Percentiles rank a stretch among this genome's conserved stretches.
Conservation (phyloP, 495 filamentous ascomycete genomes). For the Chaetomidium leptoderma region DNA sequence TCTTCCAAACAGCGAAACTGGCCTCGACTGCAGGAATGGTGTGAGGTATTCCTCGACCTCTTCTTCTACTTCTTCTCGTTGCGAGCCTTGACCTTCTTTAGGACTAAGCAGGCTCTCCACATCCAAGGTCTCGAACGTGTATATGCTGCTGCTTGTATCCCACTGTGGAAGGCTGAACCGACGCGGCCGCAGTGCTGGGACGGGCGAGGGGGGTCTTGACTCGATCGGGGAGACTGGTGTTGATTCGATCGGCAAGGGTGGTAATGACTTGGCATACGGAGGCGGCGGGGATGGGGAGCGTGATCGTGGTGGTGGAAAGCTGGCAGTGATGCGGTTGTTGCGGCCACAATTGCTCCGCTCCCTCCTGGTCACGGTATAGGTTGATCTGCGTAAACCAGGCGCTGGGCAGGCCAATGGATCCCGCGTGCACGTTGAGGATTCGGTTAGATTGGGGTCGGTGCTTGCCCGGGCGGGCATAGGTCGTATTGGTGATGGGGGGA, state of each 20-base stretch:
- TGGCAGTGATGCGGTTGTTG: neutral
- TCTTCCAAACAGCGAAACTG: neutral
- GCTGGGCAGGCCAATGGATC: neutral
- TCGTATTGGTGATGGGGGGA: constrained; percentile 9
- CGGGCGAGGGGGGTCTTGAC: neutral
- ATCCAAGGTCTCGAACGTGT: neutral
- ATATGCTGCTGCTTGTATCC: neutral
- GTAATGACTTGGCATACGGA: neutral
- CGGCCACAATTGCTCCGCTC: neutral
- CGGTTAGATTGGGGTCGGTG: neutral
- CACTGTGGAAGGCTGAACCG: neutral
- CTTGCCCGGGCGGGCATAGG: neutral
- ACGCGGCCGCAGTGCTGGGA: neutral
- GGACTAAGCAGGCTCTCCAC: neutral
- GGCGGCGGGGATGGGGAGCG: neutral
- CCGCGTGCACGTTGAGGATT: neutral
- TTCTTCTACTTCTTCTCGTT: neutral
- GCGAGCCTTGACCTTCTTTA: too few relatives aligned
- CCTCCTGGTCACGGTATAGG: neutral
- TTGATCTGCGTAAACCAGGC: neutral
- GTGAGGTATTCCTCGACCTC: neutral
- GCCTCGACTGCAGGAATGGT: neutral
- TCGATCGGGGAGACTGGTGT: too few relatives aligned
- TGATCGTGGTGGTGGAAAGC: neutral
- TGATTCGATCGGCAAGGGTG: neutral